Base-by-base conservation (phyloP, 148 eudicot genomes). In the Fagopyrum tataricum region DNA sequence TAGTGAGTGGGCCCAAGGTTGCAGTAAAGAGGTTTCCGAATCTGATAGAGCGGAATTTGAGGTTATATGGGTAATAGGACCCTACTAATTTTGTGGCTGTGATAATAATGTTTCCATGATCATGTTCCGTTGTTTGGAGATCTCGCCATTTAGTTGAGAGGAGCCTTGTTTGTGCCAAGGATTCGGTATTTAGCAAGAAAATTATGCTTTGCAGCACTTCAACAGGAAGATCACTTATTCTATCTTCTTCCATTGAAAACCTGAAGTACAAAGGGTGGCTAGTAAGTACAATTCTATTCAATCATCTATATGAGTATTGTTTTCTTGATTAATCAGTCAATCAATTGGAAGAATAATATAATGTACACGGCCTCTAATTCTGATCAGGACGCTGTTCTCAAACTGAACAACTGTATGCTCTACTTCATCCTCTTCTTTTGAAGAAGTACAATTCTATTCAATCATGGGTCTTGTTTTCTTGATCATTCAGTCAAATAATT, bases 31-130 rank as follows among this genome's bases (percentile, higher is more conserved):
- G 23, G 4, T 11, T 9, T 10, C 21, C n/a, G 1, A 26, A 55
- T 15, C 53, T 3, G 37, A 2, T 6, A 44, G 73, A 44, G 39
- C 53, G 53, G 46, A 62, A 77, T 11, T 72, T n/a, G 41, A 77
- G 76, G 13, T 67, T 73, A 26, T 46, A 55, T 1, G 31, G 61
- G 61, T 55, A 21, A 26, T 8, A n/a, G 7, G n/a, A 53, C 21
- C 61, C 61, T 55, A 55, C 23, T 20, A 20, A 18, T 55, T 9
- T 8, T 18, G 61, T 20, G 24, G 61, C 21, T 18, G 61, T 55
- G 31, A 55, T 11, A 4, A 11, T 20, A 20, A 55, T 7, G 4
- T 10, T 55, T 21, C 21, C 21, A 20, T 55, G 61, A 6, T 20
- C 12, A 24, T 20, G 61, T 55, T 18, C 10, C 31, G 2, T 4